A percentile compares a stretch with the other conserved stretches of the same genome.
Evolutionary conservation across 352 stramenopile species (phyloP).

Genomic region (Discostella stelligera): DNA sequence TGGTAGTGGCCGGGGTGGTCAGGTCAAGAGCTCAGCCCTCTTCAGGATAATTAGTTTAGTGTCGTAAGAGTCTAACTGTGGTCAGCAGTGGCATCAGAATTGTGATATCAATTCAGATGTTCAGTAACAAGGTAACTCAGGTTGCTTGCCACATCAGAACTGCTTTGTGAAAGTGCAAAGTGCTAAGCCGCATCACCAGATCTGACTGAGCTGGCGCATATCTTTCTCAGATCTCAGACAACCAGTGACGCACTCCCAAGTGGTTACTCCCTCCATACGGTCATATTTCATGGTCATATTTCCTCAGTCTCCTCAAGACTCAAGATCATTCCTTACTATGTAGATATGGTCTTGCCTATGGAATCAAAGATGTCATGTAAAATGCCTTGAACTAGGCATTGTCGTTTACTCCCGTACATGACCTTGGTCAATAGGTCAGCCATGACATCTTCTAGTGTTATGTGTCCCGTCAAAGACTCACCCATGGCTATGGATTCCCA

Average conservation of each 20-base stretch:
- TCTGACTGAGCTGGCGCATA: no score
- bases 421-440: constrained; percentile 12
- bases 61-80: no score
- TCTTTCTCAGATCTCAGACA: no score
- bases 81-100: no score
- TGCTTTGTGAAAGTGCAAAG: no score
- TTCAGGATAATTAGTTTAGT: no score
- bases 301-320: constrained; percentile 8
- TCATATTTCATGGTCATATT: not conserved
- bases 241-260: not conserved
- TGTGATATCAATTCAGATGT: no score
- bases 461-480: not conserved
- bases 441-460: not conserved
- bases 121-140: no score
- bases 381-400: constrained; percentile 1
- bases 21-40: no score
- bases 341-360: not conserved
- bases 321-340: not conserved
- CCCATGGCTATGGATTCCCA: constrained; percentile 1
- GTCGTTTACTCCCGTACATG: constrained; percentile 6
- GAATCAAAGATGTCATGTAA: constrained; percentile 8
- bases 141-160: no score
- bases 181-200: no score
- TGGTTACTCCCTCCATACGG: not conserved
- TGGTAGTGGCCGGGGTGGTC: no score